A percentile compares a stretch with the other conserved stretches of the same genome.
These are phyloP conservation scores for Tolypocladium cylindrosporum DNA, from an alignment of 2,329 filamentous ascomycete species.

Conservation along the genomic window DNA sequence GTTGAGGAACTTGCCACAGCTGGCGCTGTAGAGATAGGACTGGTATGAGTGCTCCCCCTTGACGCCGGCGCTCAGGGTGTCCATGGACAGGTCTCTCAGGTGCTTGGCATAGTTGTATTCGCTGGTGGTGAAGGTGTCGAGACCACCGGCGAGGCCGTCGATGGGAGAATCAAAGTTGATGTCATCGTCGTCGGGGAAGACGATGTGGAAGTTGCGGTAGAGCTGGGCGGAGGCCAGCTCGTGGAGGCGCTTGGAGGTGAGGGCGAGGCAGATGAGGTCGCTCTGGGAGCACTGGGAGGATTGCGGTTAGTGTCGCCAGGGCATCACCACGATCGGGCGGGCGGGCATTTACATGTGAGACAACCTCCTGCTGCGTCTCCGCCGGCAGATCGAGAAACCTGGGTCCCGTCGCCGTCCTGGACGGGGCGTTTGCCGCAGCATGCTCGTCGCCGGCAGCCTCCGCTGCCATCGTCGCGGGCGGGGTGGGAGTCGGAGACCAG, in stretches of 20 bases:
- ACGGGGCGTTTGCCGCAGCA: slow-evolving; percentile 6
- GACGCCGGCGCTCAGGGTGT: slow-evolving; percentile 40
- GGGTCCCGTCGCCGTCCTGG: slow-evolving; percentile 10
- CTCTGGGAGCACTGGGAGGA: slow-evolving; percentile 33
- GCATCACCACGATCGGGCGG: background rate
- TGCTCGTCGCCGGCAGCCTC: slow-evolving; percentile 20
- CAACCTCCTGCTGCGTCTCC: slow-evolving; percentile 39
- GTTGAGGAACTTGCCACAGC: slow-evolving; percentile 55
- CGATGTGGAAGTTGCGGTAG: slow-evolving; percentile 50
- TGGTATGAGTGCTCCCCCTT: slow-evolving; percentile 45
- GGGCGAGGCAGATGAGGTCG: slow-evolving; percentile 47
- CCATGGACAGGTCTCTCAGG: slow-evolving; percentile 44
- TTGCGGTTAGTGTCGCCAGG: background rate
- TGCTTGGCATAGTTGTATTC: slow-evolving; percentile 53
- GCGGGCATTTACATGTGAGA: slow-evolving; percentile 30
- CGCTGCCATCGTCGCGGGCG: slow-evolving; percentile 22
- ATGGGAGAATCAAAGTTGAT: slow-evolving; percentile 39
- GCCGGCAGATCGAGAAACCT: slow-evolving; percentile 32
- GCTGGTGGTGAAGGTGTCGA: slow-evolving; percentile 53
- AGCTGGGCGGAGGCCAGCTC: slow-evolving; percentile 47
- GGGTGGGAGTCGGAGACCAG: background rate
- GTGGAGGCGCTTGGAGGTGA: slow-evolving; percentile 48
- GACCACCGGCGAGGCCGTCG: slow-evolving; percentile 45
- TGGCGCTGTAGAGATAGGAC: slow-evolving; percentile 42
- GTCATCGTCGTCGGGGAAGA: slow-evolving; percentile 52